Evolutionary conservation across 1,284 basidiomycete species (phyloP).

Genomic region (Heimioporus punctisporus): DNA sequence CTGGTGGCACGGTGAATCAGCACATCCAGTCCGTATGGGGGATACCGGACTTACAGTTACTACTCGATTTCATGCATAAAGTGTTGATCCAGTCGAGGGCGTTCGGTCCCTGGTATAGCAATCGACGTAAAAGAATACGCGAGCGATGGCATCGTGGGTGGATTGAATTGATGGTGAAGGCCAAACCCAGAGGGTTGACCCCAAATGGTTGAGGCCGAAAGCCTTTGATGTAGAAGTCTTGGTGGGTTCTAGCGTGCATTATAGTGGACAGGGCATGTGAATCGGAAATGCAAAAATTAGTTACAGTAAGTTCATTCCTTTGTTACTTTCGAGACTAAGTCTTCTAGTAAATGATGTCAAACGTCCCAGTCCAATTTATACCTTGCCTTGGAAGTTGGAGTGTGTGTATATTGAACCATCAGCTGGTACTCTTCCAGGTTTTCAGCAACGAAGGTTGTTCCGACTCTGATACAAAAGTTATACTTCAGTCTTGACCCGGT

Average conservation of each 20-base stretch:
- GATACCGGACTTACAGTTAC: conserved; percentile 32
- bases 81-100: conserved; percentile 29
- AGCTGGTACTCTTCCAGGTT: too few relatives aligned
- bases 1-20: neutral
- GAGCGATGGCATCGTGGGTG: conserved; percentile 33
- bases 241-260: conserved; percentile 37
- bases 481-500: too few relatives aligned
- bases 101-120: conserved; percentile 18
- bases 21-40: neutral
- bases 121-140: conserved; percentile 40
- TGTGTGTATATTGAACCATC: too few relatives aligned
- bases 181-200: conserved; percentile 13
- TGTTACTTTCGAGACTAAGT: too few relatives aligned
- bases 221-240: conserved; percentile 40
- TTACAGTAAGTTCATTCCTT: too few relatives aligned
- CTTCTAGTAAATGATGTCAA: too few relatives aligned
- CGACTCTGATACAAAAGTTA: too few relatives aligned
- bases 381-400: too few relatives aligned
- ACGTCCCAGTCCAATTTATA: too few relatives aligned
- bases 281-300: neutral
- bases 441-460: too few relatives aligned
- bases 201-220: conserved; percentile 26
- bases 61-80: conserved; percentile 40
- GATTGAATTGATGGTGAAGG: conserved; percentile 12
- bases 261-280: conserved; percentile 27